phyloP scores from a whole-genome alignment of 257 asterid genomes.

The Ballota nigra region DNA sequence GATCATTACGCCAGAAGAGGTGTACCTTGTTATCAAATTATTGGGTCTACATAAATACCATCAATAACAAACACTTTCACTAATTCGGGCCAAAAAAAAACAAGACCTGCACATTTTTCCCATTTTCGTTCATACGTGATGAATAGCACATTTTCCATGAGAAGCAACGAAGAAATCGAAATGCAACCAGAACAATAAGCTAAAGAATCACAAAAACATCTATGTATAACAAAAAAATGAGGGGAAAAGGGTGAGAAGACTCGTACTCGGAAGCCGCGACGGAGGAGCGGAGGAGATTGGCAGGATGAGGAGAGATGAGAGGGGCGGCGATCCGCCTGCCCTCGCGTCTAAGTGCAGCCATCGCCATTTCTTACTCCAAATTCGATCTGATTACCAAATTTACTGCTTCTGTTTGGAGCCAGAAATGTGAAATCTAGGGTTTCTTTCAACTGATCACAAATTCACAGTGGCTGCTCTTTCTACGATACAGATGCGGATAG shows the following conservation, averaged over 20 bases:
- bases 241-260: conserved; percentile 2
- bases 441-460: conserved; percentile 11
- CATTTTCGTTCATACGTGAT: background rate
- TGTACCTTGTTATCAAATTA: background rate
- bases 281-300: conserved; percentile 61
- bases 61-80: background rate
- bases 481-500: background rate
- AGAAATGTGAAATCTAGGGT: conserved; percentile 24
- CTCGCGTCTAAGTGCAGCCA: conserved; percentile 88
- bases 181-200: background rate
- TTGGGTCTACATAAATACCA: background rate
- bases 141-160: background rate
- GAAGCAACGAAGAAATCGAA: background rate
- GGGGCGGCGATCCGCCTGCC: conserved; percentile 88
- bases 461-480: background rate
- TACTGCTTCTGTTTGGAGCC: background rate
- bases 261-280: conserved; percentile 56
- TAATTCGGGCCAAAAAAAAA: background rate
- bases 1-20: background rate
- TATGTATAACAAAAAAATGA: background rate
- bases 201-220: background rate
- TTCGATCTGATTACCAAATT: conserved; percentile 27
- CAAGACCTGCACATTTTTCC: background rate
- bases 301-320: conserved; percentile 52
- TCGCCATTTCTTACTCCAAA: conserved; percentile 60